A percentile compares a stretch with the other conserved stretches of the same genome.
These are phyloP conservation scores for Citrullus amarus DNA, from an alignment of 306 rosid genomes.

Conservation along the genomic window DNA sequence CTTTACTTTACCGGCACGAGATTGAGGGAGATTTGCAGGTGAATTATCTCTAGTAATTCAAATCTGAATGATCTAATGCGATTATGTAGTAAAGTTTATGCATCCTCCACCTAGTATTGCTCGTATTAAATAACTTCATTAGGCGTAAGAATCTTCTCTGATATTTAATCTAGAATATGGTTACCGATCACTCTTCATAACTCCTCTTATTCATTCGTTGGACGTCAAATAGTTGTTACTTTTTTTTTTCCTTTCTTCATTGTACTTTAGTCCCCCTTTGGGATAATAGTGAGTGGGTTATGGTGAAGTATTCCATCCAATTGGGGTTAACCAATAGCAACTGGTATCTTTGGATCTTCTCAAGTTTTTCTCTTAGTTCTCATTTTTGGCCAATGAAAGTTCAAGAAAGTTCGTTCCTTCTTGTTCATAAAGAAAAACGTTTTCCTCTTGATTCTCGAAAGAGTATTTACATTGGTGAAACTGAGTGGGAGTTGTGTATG, in stretches of 20 bases:
- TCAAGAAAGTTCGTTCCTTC: no score
- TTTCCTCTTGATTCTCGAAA: not conserved
- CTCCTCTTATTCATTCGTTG: not conserved
- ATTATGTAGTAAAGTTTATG: not conserved
- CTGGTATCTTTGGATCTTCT: not conserved
- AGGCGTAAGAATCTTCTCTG: not conserved
- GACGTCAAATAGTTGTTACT: not conserved
- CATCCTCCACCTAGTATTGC: not conserved
- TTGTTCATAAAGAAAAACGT: no score
- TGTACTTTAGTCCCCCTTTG: not conserved
- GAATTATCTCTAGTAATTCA: constrained; percentile 9
- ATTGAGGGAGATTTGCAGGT: constrained; percentile 79
- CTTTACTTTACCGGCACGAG: constrained; percentile 65
- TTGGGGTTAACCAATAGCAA: not conserved
- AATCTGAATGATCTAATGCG: not conserved
- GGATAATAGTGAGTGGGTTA: not conserved
- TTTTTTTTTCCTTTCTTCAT: not conserved
- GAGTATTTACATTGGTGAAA: not conserved
- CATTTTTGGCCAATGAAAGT: not conserved
- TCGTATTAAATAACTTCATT: not conserved
- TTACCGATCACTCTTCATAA: not conserved
- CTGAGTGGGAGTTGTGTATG: not conserved
- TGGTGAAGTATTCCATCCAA: not conserved
- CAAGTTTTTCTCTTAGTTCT: not conserved
- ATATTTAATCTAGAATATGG: not conserved